Conservation (phyloP, 495 filamentous ascomycete genomes). For the Penicillium lividum region DNA sequence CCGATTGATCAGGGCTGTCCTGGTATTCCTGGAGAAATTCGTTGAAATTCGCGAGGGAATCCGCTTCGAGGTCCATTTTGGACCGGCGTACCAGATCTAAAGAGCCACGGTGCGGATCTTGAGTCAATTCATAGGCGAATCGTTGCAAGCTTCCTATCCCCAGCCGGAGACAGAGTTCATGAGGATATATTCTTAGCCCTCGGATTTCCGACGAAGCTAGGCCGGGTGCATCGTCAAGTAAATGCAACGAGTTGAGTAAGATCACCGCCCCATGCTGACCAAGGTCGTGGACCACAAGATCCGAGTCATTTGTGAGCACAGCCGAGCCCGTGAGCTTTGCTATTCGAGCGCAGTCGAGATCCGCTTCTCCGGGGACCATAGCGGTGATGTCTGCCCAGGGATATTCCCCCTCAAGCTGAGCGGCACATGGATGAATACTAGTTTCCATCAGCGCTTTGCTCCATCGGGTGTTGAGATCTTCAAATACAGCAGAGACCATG, state of each 20-base stretch:
- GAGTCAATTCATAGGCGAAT: constrained; percentile 39
- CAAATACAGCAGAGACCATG: constrained; percentile 66
- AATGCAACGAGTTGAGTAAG: constrained; percentile 55
- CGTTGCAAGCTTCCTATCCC: constrained; percentile 32
- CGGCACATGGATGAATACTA: constrained; percentile 9
- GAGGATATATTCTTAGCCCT: constrained; percentile 40
- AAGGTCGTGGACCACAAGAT: constrained; percentile 69
- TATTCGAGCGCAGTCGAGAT: constrained; percentile 62
- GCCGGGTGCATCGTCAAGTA: constrained; percentile 20
- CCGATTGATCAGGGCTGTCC: neutral
- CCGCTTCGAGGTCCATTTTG: constrained; percentile 15
- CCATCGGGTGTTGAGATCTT: constrained; percentile 53
- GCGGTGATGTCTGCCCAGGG: constrained; percentile 51
- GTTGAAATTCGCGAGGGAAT: constrained; percentile 29
- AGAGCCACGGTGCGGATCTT: constrained; percentile 25
- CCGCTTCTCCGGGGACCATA: constrained; percentile 71
- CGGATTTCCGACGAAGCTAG: constrained; percentile 25
- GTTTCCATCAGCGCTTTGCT: constrained; percentile 23
- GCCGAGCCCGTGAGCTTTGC: constrained; percentile 50
- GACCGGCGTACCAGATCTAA: constrained; percentile 35
- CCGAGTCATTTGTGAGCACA: constrained; percentile 71
- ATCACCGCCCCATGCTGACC: constrained; percentile 57
- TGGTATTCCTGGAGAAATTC: constrained; percentile 50
- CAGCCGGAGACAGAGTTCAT: constrained; percentile 38
- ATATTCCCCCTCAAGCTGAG: constrained; percentile 17